Evolutionary conservation across 148 eudicot genomes (phyloP), one percentile per base, ranked within the genome.

Genomic region (Diospyros kaki): DNA sequence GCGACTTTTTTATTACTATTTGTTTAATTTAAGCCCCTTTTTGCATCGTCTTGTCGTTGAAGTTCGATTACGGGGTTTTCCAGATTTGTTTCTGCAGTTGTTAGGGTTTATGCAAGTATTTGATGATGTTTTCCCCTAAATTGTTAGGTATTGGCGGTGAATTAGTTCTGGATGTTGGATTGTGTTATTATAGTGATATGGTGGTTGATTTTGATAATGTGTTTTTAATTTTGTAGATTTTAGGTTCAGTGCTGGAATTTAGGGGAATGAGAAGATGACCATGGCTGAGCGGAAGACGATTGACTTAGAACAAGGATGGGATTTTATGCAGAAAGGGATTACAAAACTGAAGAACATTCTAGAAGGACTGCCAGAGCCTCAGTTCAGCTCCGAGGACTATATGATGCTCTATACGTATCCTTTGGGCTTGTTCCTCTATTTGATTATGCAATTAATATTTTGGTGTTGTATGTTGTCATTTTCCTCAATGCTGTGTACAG

Each of bases 251-350:
- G 72, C 40, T 56, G 59, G 70, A 61, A 39, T 41, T 55, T 17
- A 12, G 43, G 45, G 28, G 68, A 7, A 42, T 13, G 44, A 61
- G 42, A 53, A 78, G 64, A 84, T 84, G 83, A 80, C 79, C 60
- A 88, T 90, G 94, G 83, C 82, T 68, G 96, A 89, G 63, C 76
- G 92, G 5, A 88, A 85, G 74, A 82, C 89, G 40, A 89, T 89
- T 18, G 97, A 93, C 76, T 81, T 93, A 17, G 96, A 89, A 55
- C 87, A 87, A 65, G 98, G 98, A 87, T 93, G 98, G 97, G 96
- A 88, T 46, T 85, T 86, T 69, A 89, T 93, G 93, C 89, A 87
- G 79, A 88, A 86, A 76, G 98, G 98, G 52, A 93, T 94, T 59
- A 88, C 87, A 40, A 91, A 91, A 82, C 75, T 91, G 83, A 91